Evolutionary conservation across 2,329 filamentous ascomycete species (phyloP), one percentile per base, ranked within the genome.

Genomic region (Scedosporium minutisporum): DNA sequence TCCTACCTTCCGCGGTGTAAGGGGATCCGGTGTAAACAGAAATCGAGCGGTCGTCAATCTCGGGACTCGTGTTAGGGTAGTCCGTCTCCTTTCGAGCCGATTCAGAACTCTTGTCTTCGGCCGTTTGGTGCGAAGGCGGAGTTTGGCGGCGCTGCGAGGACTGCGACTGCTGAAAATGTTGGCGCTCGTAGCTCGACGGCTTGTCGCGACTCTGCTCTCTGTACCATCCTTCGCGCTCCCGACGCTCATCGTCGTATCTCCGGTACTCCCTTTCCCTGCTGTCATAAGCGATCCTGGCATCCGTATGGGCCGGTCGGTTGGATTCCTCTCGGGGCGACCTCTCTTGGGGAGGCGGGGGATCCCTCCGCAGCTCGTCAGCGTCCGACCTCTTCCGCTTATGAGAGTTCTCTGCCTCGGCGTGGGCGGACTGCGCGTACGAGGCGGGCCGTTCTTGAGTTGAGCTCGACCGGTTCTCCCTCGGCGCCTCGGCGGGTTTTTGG

Each of bases 361-460:
- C 77, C 66, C 75, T 74, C 62, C 74, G 71, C 6, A 71, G 72
- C 63, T 87, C 87, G 44, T 78, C 72, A 5, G 88, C 90, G 57
- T 79, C 76, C 6, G 89, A 91, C 64, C 89, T 83, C 73, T 91
- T 93, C 69, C 86, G 84, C 74, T 87, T 88, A 68, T 85, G 80
- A 18, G 80, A 75, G 16, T 69, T 71, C 42, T 86, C 82, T n/a
- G 71, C 69, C 38, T 81, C 77, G 42, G 55, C 51, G 42, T 5
- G 77, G 66, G 67, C 79, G 78, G 44, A 66, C 66, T 55, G 75
- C 67, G 77, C 69, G 60, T 75, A 74, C 65, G 77, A 77, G 16
- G 75, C 68, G 42, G 75, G 69, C 10, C 78, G 73, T 3, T 83
- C 80, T 48, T 72, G 67, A 57, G 70, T 73, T 21, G 77, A 71